These are phyloP conservation scores for Crithidia acanthocephali DNA, from an alignment of 208 protist genomes.

Conservation along the genomic window DNA sequence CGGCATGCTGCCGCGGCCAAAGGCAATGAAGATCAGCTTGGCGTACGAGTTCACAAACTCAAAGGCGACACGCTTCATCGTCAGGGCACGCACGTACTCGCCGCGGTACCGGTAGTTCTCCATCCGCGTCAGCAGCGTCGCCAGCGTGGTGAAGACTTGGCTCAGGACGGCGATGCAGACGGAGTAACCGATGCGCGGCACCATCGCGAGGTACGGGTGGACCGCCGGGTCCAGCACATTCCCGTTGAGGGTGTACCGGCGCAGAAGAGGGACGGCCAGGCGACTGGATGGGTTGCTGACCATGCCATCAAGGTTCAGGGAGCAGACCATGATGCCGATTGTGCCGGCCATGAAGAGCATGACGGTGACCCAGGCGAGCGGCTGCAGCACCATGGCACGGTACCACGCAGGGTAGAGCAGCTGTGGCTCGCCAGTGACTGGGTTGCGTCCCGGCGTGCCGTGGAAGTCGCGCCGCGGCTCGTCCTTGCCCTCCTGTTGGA, in stretches of 20 bases:
- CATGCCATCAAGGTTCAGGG: constrained; percentile 60
- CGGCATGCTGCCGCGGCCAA: constrained; percentile 51
- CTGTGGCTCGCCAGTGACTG: constrained; percentile 48
- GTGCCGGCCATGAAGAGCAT: constrained; percentile 43
- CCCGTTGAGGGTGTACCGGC: constrained; percentile 42
- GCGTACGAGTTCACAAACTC: constrained; percentile 75
- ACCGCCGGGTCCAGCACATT: constrained; percentile 43
- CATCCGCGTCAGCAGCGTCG: constrained; percentile 51
- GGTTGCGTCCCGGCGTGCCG: constrained; percentile 34
- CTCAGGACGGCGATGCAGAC: constrained; percentile 47
- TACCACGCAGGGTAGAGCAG: constrained; percentile 54
- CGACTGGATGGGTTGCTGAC: constrained; percentile 29
- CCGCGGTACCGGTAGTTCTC: constrained; percentile 69
- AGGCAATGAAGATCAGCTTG: constrained; percentile 67
- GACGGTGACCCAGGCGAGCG: constrained; percentile 44
- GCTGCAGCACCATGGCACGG: constrained; percentile 43
- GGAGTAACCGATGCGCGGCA: constrained; percentile 54
- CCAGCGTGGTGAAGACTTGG: constrained; percentile 51
- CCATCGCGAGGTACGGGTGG: constrained; percentile 26
- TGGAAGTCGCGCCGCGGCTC: constrained; percentile 48
- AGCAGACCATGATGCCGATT: constrained; percentile 47
- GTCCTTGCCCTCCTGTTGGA: constrained; percentile 48
- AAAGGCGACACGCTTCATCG: constrained; percentile 68
- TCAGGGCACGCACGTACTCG: constrained; percentile 65
- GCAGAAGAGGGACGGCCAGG: constrained; percentile 35